Evolutionary conservation across 768 basidiomycete species (phyloP).

Genomic region (Boletus edulis): DNA sequence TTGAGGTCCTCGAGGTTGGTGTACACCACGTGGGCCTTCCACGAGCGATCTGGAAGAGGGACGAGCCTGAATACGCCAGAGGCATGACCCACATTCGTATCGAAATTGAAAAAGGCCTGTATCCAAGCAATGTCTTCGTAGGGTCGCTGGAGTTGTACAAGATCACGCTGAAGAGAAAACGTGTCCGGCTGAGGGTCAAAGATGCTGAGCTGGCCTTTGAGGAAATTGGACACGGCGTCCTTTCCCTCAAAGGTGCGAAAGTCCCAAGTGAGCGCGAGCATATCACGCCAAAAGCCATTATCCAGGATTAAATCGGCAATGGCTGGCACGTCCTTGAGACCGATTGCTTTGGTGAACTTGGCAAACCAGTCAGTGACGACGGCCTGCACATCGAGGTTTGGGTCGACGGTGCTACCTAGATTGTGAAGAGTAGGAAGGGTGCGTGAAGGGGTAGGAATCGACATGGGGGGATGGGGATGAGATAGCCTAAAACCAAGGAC

Average conservation of each 20-base stretch:
- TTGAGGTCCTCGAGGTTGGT: slow-evolving; percentile 53
- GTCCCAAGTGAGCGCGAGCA: slow-evolving; percentile 62
- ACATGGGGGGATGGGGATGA: slow-evolving; percentile 6
- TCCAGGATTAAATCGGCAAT: slow-evolving; percentile 35
- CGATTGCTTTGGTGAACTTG: slow-evolving; percentile 35
- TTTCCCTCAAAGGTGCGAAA: slow-evolving; percentile 54
- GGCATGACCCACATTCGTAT: slow-evolving; percentile 37
- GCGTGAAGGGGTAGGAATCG: neutral
- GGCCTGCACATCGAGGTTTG: slow-evolving; percentile 34
- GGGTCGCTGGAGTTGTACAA: slow-evolving; percentile 22
- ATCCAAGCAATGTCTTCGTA: slow-evolving; percentile 42
- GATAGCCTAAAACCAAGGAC: neutral
- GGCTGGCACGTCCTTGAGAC: slow-evolving; percentile 33
- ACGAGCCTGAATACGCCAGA: slow-evolving; percentile 48
- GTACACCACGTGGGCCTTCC: slow-evolving; percentile 48
- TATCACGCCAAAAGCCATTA: slow-evolving; percentile 54
- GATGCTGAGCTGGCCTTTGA: slow-evolving; percentile 41
- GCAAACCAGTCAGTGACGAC: slow-evolving; percentile 42
- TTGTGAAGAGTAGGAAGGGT: slow-evolving; percentile 24
- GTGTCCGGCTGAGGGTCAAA: slow-evolving; percentile 17
- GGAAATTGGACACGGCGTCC: slow-evolving; percentile 40
- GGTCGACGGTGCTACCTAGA: slow-evolving; percentile 24
- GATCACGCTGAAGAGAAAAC: slow-evolving; percentile 24
- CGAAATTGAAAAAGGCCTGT: slow-evolving; percentile 45
- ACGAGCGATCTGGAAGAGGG: slow-evolving; percentile 38